A percentile compares a stretch with the other conserved stretches of the same genome.
Evolutionary conservation across 2,329 filamentous ascomycete species (phyloP).

Genomic region (Neofusicoccum sp.): DNA sequence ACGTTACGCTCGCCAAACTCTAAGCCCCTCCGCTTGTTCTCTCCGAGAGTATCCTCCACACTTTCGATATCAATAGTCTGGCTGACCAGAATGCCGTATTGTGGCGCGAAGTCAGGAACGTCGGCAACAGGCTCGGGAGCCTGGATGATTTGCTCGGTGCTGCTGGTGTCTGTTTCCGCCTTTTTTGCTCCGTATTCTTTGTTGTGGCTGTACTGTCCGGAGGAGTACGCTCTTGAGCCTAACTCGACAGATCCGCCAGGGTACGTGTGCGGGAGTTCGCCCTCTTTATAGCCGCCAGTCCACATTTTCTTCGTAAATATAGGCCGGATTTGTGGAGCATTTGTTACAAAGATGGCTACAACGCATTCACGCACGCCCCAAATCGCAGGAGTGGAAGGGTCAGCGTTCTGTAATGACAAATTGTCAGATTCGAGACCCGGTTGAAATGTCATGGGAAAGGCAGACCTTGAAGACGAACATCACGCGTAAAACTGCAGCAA

Average conservation of each 20-base stretch:
- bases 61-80: neutral
- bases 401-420: neutral
- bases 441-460: too few relatives aligned
- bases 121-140: neutral
- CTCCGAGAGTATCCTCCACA: neutral
- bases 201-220: neutral
- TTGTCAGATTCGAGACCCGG: neutral
- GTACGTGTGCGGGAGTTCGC: neutral
- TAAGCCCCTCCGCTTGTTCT: neutral
- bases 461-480: conserved; percentile 13
- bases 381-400: conserved; percentile 1
- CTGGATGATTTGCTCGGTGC: conserved; percentile 1
- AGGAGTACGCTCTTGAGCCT: neutral
- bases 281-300: neutral
- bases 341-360: conserved; percentile 9
- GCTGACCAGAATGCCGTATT: neutral
- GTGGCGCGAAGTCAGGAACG: neutral
- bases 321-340: conserved; percentile 3
- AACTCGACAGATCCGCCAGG: conserved; percentile 1
- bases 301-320: conserved; percentile 11
- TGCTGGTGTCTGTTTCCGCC: neutral
- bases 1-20: conserved; percentile 4
- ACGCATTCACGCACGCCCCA: conserved; percentile 9
- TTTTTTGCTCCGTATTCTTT: neutral
- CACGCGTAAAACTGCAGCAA: neutral